Evolutionary conservation across 371 early-diverging fungal species (phyloP), one percentile per base, ranked within the genome.

Genomic region (Mucor piriformis): DNA sequence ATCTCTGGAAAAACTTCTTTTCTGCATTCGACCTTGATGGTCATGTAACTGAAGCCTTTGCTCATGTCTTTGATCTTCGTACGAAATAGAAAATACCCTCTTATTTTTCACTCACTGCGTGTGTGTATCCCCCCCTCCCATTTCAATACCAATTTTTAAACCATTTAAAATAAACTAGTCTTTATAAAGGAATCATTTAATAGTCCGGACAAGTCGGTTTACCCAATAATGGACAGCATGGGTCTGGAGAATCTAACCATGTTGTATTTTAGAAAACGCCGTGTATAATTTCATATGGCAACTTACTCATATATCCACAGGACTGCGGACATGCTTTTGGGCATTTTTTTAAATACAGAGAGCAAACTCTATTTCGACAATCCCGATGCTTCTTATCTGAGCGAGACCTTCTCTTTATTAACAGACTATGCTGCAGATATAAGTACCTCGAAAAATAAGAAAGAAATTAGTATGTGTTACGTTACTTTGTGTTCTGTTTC

Each of bases 1-100:
- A 61, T 12, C 46, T 75, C 35, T 79, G 79, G 82, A 40, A 24
- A 12, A 4, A 0, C 25, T 51, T 44, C 18, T 51, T 59, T 15
- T 40, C 38, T 5, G 40, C 25, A 25, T 5, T 27, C 29, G 24
- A 46, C 21, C 25, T 46, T 24, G 46, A 46, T 23, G 25, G 25
- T 46, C 24, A 23, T 46, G 15, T 46, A 13, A 12, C 21, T 46
- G 24, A 24, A 24, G 46, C 24, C 1, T 46, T 46, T 46, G 6
- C 46, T 24, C 21, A 46, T 24, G 24, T 46, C 5, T 24, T 46
- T 10, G 4, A 21, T 24, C 21, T 46, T 46, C 20, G 42, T 8
- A 42, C 42, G 18, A 42, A 18, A 42, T 42, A 42, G 29, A 29
- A 29, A 29, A 29, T 29, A 29, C 8, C 29, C 42, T 42, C 42